Conservation (phyloP, 768 basidiomycete species). For the Tricholoma saponaceum region DNA sequence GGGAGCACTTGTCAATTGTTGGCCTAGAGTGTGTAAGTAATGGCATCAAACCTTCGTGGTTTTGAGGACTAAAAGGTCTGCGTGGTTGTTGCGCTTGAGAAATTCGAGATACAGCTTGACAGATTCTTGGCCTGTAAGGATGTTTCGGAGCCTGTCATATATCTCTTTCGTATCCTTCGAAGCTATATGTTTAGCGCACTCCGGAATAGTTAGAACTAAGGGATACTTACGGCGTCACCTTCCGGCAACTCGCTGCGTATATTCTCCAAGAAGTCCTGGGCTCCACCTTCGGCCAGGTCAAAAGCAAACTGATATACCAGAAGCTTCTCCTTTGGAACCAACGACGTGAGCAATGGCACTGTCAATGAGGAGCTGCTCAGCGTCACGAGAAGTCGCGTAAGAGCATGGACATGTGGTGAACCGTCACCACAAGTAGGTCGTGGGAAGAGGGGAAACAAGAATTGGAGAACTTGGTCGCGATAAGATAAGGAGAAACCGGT, state of each 20-base stretch:
- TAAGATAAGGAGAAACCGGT: slow-evolving; percentile 85
- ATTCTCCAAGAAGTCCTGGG: slow-evolving; percentile 86
- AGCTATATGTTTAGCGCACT: slow-evolving; percentile 4
- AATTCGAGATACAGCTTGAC: slow-evolving; percentile 95
- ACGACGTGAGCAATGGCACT: slow-evolving; percentile 63
- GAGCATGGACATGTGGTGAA: slow-evolving; percentile 70
- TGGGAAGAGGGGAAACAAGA: slow-evolving; percentile 85
- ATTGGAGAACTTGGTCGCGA: slow-evolving; percentile 75
- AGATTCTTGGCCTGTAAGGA: slow-evolving; percentile 87
- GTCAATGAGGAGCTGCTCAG: slow-evolving; percentile 80
- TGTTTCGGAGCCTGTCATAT: slow-evolving; percentile 74
- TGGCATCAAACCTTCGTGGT: slow-evolving; percentile 71
- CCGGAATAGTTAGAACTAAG: not conserved
- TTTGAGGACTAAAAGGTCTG: slow-evolving; percentile 88
- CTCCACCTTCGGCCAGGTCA: slow-evolving; percentile 90
- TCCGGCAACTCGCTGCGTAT: slow-evolving; percentile 67
- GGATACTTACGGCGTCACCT: slow-evolving; percentile 52
- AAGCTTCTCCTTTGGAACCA: slow-evolving; percentile 67
- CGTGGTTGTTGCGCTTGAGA: slow-evolving; percentile 90
- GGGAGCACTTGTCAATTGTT: slow-evolving; percentile 2
- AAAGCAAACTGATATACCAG: slow-evolving; percentile 95
- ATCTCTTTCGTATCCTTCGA: slow-evolving; percentile 53
- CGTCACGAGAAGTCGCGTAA: slow-evolving; percentile 89
- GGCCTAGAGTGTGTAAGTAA: not conserved
- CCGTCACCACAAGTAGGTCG: slow-evolving; percentile 64